Percentiles rank a stretch among this genome's conserved stretches.
These are phyloP conservation scores for Talaromyces liani DNA, from an alignment of 495 filamentous ascomycete genomes.

Conservation along the genomic window DNA sequence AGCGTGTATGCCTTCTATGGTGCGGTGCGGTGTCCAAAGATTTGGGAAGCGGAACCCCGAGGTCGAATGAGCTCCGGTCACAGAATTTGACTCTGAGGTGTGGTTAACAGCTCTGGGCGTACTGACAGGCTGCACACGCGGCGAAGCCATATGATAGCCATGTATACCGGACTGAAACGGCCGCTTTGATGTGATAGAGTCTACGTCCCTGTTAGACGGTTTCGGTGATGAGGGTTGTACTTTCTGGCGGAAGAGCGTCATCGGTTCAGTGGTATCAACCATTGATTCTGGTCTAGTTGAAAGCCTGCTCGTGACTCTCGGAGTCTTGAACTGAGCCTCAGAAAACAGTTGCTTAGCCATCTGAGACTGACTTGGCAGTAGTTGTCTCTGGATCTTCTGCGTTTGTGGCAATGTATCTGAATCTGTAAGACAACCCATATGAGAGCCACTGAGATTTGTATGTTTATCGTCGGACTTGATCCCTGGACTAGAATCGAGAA, in stretches of 20 bases:
- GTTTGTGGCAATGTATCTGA: constrained; percentile 7
- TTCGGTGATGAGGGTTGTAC: neutral
- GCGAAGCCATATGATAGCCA: neutral
- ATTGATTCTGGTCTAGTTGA: neutral
- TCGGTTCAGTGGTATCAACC: neutral
- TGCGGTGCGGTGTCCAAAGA: neutral
- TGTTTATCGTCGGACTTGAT: neutral
- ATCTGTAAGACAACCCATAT: neutral
- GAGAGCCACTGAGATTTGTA: neutral
- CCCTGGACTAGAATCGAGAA: neutral
- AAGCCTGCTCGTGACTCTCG: neutral
- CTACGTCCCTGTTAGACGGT: neutral
- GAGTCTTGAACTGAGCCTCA: neutral
- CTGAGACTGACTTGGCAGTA: neutral
- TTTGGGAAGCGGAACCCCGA: neutral
- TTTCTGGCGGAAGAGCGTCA: neutral
- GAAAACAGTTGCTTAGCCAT: no score
- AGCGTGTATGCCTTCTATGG: neutral
- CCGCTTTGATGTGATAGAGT: neutral
- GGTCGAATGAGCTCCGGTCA: neutral
- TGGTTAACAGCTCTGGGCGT: neutral
- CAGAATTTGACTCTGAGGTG: neutral
- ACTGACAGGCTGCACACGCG: neutral
- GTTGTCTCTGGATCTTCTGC: constrained; percentile 1
- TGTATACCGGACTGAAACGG: neutral